Evolutionary conservation across 2,329 filamentous ascomycete species (phyloP).

Genomic region (Fonsecaea multimorphosa): DNA sequence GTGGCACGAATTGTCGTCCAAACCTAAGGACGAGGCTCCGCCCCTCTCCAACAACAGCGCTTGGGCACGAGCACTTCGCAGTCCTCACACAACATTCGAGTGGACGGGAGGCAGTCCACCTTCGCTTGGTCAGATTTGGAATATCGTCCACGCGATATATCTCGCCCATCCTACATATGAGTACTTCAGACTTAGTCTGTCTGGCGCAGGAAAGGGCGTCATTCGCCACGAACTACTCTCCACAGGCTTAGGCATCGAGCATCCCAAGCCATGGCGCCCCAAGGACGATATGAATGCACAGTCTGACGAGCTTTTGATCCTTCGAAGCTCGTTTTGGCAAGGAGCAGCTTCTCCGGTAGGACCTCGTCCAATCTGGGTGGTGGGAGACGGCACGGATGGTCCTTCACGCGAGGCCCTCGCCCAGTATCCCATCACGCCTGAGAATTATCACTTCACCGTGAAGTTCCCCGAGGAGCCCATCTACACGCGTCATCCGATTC

Average conservation of each 20-base stretch:
- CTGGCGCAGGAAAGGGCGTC: constrained; percentile 41
- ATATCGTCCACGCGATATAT: constrained; percentile 48
- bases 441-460: constrained; percentile 48
- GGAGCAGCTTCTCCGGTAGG: constrained; percentile 72
- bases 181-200: constrained; percentile 46
- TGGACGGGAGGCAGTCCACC: constrained; percentile 46
- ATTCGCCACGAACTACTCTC: constrained; percentile 43
- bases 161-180: constrained; percentile 44
- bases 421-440: constrained; percentile 52
- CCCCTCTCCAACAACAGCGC: constrained; percentile 48
- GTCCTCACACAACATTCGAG: constrained; percentile 42
- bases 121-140: constrained; percentile 50
- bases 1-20: constrained; percentile 42
- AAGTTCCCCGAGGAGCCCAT: constrained; percentile 50
- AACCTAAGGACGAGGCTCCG: constrained; percentile 38
- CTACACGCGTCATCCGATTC: constrained; percentile 72
- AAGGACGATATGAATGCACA: constrained; percentile 22
- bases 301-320: constrained; percentile 53
- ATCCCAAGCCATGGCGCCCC: constrained; percentile 48
- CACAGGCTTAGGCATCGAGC: constrained; percentile 52
- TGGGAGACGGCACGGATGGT: constrained; percentile 35
- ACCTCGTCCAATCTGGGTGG: constrained; percentile 64
- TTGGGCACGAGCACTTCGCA: constrained; percentile 46
- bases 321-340: constrained; percentile 70
- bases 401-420: constrained; percentile 47